These are phyloP conservation scores for Nyctanthes arbortristis DNA, from an alignment of 257 asterid species.

Conservation along the genomic window DNA sequence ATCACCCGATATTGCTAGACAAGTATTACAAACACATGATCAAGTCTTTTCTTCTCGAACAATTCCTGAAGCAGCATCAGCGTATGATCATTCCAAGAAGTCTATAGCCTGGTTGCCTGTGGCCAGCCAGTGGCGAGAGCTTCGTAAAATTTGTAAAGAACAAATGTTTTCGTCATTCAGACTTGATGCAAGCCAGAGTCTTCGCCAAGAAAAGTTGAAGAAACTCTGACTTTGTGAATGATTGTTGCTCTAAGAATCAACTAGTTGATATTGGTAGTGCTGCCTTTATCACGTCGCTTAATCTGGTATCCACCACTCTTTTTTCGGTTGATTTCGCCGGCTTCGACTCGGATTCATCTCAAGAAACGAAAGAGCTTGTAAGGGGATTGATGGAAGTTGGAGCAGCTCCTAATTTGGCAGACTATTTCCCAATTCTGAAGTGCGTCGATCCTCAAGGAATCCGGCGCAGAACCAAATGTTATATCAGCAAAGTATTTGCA, in stretches of 20 bases:
- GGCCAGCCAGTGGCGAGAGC: background rate
- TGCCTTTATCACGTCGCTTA: background rate
- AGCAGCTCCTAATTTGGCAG: background rate
- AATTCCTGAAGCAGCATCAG: background rate
- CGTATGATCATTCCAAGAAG: background rate
- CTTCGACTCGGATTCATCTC: background rate
- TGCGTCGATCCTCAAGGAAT: constrained; percentile 13
- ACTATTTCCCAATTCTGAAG: background rate
- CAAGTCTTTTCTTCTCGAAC: constrained; percentile 1
- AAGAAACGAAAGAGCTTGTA: background rate
- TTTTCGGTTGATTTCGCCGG: background rate
- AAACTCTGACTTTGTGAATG: background rate
- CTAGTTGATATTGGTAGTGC: background rate
- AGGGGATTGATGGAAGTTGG: background rate
- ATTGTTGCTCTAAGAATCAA: background rate
- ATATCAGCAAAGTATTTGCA: background rate
- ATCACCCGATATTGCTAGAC: constrained; percentile 1
- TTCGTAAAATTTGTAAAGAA: constrained; percentile 3
- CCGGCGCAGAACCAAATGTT: background rate
- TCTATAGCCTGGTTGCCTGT: constrained; percentile 6
- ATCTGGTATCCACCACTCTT: background rate
- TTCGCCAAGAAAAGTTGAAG: constrained; percentile 4
- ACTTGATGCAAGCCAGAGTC: constrained; percentile 18
- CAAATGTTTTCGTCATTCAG: background rate
- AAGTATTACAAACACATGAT: constrained; percentile 5